Evolutionary conservation across 176 grass and related monocot species (phyloP).

Genomic region (Triticum dicoccoides): DNA sequence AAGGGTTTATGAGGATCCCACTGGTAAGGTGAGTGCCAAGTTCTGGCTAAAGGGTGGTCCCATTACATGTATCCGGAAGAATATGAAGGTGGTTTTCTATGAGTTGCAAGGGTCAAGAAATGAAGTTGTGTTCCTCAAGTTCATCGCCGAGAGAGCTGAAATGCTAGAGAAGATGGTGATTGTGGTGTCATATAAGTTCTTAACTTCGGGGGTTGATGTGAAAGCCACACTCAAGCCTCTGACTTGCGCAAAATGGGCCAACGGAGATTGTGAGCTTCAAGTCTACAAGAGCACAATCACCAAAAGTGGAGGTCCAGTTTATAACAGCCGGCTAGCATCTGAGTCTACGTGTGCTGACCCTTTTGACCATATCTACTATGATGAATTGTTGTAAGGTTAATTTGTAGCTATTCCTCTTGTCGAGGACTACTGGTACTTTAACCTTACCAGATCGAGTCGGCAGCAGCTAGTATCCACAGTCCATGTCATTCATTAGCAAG

Average conservation of each 20-base stretch:
- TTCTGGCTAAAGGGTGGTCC: background rate
- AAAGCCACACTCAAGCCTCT: background rate
- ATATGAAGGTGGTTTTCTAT: background rate
- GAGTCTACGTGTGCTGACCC: background rate
- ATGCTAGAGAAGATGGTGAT: constrained; percentile 2
- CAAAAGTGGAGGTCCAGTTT: background rate
- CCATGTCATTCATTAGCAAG: background rate
- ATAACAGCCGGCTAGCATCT: background rate
- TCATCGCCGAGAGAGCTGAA: background rate
- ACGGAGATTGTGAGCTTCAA: background rate
- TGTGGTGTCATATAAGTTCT: background rate
- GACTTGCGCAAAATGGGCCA: background rate
- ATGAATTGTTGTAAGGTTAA: background rate
- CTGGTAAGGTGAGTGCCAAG: background rate
- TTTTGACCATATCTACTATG: background rate
- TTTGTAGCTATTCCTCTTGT: background rate
- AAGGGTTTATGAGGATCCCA: background rate
- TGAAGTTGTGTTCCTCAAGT: constrained; percentile 8
- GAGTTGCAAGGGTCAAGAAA: background rate
- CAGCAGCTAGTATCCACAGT: background rate
- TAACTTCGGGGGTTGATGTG: background rate
- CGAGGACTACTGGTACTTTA: background rate
- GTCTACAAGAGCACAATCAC: background rate
- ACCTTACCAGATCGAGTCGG: background rate
- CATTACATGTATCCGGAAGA: background rate